These are phyloP conservation scores for Tricholoma flavovirens DNA, from an alignment of 768 basidiomycete species.

Conservation along the genomic window DNA sequence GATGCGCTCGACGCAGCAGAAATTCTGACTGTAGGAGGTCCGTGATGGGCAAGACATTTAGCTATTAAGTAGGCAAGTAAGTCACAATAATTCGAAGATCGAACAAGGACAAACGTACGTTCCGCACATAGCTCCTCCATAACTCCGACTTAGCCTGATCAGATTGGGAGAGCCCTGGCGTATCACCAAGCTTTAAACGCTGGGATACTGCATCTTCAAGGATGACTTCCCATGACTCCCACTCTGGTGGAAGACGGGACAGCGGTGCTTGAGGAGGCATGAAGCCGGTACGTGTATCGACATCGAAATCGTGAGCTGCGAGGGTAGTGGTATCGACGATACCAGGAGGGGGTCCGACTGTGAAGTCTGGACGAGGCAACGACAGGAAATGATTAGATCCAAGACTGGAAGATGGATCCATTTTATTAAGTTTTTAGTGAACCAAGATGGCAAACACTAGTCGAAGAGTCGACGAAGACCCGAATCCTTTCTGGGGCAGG, in stretches of 20 bases:
- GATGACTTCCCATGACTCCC: constrained; percentile 57
- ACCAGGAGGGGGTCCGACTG: constrained; percentile 10
- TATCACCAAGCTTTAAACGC: constrained; percentile 50
- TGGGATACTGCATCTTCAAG: constrained; percentile 40
- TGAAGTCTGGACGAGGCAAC: constrained; percentile 14
- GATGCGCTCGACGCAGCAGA: constrained; percentile 63
- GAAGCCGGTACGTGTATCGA: constrained; percentile 88
- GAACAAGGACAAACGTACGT: constrained; percentile 25
- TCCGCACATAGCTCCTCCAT: constrained; percentile 42
- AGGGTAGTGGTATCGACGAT: constrained; percentile 29
- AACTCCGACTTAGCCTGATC: constrained; percentile 34
- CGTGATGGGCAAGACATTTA: constrained; percentile 45
- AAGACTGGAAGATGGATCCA: constrained; percentile 3
- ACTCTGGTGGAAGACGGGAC: constrained; percentile 47
- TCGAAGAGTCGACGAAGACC: too few species aligned
- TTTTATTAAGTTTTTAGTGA: neutral
- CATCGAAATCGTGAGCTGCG: constrained; percentile 84
- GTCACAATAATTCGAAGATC: neutral
- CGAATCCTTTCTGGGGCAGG: too few species aligned
- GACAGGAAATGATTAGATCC: constrained; percentile 15
- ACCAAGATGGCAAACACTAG: too few species aligned
- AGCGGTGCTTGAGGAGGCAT: constrained; percentile 76
- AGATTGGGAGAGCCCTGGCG: constrained; percentile 27
- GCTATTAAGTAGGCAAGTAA: constrained; percentile 25
- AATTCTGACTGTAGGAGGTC: constrained; percentile 30